These are phyloP conservation scores for Microbotryum silenes-acaulis DNA, from an alignment of 1,284 basidiomycete genomes.

Conservation along the genomic window DNA sequence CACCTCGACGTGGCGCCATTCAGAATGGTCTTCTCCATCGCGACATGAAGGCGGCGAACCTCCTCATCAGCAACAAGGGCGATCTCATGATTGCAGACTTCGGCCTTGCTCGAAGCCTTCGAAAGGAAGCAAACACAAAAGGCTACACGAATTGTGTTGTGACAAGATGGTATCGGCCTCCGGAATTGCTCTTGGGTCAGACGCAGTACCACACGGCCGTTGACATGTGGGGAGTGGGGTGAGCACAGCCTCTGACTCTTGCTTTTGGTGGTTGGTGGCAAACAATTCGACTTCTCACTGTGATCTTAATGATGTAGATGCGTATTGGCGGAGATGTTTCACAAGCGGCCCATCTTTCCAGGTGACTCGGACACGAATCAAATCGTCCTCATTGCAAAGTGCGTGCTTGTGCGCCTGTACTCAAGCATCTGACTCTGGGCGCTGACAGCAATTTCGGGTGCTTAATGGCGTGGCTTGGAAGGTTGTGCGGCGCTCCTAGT, in stretches of 20 bases:
- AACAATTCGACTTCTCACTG: neutral
- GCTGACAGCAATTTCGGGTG: neutral
- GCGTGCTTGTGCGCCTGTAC: conserved; percentile 49
- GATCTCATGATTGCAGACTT: conserved; percentile 88
- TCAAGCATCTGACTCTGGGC: no score
- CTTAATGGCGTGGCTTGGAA: neutral
- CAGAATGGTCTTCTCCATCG: conserved; percentile 94
- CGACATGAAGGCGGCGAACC: conserved; percentile 97
- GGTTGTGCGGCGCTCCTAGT: conserved; percentile 22
- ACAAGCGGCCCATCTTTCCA: conserved; percentile 74
- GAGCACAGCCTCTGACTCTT: conserved; percentile 37
- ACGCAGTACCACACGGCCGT: conserved; percentile 83
- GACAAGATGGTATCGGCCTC: conserved; percentile 97
- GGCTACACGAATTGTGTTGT: conserved; percentile 96
- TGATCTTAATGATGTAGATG: conserved; percentile 49
- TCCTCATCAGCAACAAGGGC: conserved; percentile 83
- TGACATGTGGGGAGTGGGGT: conserved; percentile 98
- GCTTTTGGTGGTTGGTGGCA: conserved; percentile 12
- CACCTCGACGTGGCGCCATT: conserved; percentile 1
- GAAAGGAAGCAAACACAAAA: conserved; percentile 27
- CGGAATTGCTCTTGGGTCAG: conserved; percentile 84
- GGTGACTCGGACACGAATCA: conserved; percentile 86
- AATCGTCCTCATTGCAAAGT: conserved; percentile 77
- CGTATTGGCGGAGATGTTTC: conserved; percentile 93
- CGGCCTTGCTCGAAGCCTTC: conserved; percentile 67